Conservation (phyloP, 1,284 basidiomycete species). For the Ceratorhiza oryzae-sativae region DNA sequence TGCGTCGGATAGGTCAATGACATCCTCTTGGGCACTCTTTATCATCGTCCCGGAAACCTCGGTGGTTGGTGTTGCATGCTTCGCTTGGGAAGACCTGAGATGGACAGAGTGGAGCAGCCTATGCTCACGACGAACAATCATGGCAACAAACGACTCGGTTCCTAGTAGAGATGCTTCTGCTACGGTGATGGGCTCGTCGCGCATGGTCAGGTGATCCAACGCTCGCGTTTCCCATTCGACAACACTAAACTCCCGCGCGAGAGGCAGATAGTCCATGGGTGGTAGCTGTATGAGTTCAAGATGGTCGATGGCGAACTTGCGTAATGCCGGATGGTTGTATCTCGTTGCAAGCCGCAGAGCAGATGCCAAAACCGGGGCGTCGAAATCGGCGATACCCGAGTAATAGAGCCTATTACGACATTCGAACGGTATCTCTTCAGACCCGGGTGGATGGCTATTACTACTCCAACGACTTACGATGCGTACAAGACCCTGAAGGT, state of each 20-base stretch:
- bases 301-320: slow-evolving; percentile 11
- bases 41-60: not conserved
- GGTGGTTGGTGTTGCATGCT: not conserved
- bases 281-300: not conserved
- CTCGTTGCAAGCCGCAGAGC: not conserved
- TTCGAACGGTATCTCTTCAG: too few relatives aligned
- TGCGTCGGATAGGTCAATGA: not conserved
- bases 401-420: not conserved
- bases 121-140: not conserved
- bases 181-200: not conserved
- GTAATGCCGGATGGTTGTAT: not conserved
- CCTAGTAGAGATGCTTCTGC: slow-evolving; percentile 12
- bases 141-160: not conserved
- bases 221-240: slow-evolving; percentile 10
- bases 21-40: not conserved
- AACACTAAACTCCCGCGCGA: not conserved
- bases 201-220: not conserved
- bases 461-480: not conserved
- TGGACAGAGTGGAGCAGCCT: not conserved
- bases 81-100: not conserved
- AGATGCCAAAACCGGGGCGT: not conserved
- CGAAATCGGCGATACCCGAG: not conserved
- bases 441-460: too few relatives aligned
- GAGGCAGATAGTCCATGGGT: not conserved
- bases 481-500: slow-evolving; percentile 17